These are phyloP conservation scores for Morella rubra DNA, from an alignment of 306 rosid species.

Conservation along the genomic window DNA sequence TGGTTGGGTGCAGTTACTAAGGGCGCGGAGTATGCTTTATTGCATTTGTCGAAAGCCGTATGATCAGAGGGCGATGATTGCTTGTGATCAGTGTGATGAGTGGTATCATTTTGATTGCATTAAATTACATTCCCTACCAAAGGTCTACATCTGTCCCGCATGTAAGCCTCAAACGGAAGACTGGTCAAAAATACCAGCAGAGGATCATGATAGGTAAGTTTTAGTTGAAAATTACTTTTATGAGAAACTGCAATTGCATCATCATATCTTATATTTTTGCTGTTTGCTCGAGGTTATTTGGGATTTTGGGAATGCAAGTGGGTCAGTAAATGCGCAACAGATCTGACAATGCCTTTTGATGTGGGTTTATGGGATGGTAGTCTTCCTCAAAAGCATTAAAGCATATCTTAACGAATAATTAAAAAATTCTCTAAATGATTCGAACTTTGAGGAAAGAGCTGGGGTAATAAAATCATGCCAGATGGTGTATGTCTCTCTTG, in stretches of 20 bases:
- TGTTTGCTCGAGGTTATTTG: not conserved
- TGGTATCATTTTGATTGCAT: slow-evolving; percentile 98
- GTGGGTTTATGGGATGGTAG: not conserved
- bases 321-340: not conserved
- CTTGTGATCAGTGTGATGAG: slow-evolving; percentile 80
- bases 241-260: not conserved
- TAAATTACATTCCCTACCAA: slow-evolving; percentile 50
- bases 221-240: not conserved
- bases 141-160: slow-evolving; percentile 82
- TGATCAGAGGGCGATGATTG: slow-evolving; percentile 76
- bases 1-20: slow-evolving; percentile 63
- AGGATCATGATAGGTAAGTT: slow-evolving; percentile 65
- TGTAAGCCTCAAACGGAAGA: slow-evolving; percentile 56
- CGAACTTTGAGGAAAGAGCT: not conserved
- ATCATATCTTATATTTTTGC: slow-evolving; percentile 4
- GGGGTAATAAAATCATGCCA: not conserved
- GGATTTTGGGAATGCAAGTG: not conserved
- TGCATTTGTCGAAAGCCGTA: slow-evolving; percentile 91
- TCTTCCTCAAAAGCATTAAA: not conserved
- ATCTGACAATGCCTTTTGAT: not conserved
- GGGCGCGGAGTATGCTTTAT: slow-evolving; percentile 80
- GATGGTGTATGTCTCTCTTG: not conserved
- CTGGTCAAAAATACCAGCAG: slow-evolving; percentile 25
- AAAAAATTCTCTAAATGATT: not conserved
- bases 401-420: not conserved